Base-by-base conservation (phyloP, 169 alveolate genomes). In the Fabrea salina region DNA sequence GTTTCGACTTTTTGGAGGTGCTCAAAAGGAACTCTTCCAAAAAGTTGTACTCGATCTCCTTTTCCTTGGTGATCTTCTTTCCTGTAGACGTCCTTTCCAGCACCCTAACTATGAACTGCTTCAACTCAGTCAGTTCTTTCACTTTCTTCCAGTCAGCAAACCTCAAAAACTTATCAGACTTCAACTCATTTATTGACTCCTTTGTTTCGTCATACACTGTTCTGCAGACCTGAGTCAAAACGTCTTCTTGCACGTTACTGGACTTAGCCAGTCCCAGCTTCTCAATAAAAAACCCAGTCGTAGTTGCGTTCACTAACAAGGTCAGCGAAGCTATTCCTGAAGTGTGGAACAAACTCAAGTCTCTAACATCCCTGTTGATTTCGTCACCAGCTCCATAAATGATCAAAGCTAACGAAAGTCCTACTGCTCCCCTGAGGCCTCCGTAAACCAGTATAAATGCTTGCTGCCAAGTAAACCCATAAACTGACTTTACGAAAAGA, bases 361-460 rank as follows among this genome's bases (percentile, higher is more conserved):
- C 86, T 53, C 78, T 67, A 27, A 78, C 51, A 49, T 76, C 53
- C 13, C 50, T 30, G 25, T 75, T 25, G n/a, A 58, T 59, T 5
- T 53, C 70, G 56, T 79, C 87, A 11, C 50, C 70, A 11, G 58
- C 76, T n/a, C 83, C 88, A n/a, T n/a, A n/a, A 6, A 54, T 11
- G 39, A 84, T 76, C 37, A 87, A 58, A 1, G 92, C 90, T 16
- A 87, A 71, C 8, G 86, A 68, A 41, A 80, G 32, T 19, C 80
- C 78, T 19, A 87, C 58, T 51, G 89, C 86, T 56, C 92, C 92
- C 50, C 90, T 75, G 27, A 87, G 74, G 8, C 90, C 90, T n/a
- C 83, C 86, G 43, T 64, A 83, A 0, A 78, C 67, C 4, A 76
- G 82, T 0, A 87, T 75, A 25, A 56, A 41, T 2, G 50, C 51